Percentiles rank a stretch among this genome's conserved stretches.
Conservation (phyloP, 768 basidiomycete genomes). For the Podaxis sp. region DNA sequence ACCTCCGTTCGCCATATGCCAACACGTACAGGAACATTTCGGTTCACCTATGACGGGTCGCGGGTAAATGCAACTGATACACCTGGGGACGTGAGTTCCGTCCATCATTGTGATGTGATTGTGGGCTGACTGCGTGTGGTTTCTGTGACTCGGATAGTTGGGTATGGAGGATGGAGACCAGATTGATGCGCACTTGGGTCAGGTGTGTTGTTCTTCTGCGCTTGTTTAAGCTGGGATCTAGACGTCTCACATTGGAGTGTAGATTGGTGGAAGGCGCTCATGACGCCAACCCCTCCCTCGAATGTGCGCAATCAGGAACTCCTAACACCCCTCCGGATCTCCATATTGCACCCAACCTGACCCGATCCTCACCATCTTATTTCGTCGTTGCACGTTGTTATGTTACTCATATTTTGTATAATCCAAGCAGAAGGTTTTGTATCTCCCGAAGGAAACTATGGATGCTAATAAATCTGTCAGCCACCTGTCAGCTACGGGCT, state of each 20-base stretch:
- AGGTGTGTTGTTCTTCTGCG: constrained; percentile 37
- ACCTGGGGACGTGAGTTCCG: constrained; percentile 47
- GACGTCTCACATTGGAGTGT: not conserved
- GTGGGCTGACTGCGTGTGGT: not conserved
- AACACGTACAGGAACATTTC: constrained; percentile 52
- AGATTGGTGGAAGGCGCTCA: not conserved
- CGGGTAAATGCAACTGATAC: constrained; percentile 50
- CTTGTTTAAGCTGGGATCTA: not conserved
- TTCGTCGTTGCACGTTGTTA: not conserved
- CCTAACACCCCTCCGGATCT: not conserved
- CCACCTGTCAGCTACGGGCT: not conserved
- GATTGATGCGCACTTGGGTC: constrained; percentile 59
- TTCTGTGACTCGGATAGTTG: constrained; percentile 31
- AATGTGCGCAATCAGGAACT: too few species aligned
- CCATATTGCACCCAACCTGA: not conserved
- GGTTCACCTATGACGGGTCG: constrained; percentile 56
- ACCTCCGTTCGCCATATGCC: not conserved
- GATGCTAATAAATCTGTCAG: not conserved
- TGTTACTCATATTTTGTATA: not conserved
- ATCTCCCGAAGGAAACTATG: not conserved
- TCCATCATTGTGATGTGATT: not conserved
- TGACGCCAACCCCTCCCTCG: not conserved
- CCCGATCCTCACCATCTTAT: not conserved
- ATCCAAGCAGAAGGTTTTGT: not conserved
- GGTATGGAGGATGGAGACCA: constrained; percentile 64